A percentile compares a stretch with the other conserved stretches of the same genome.
Evolutionary conservation across 2,329 filamentous ascomycete genomes (phyloP).

Genomic region (Fusarium proliferatum): DNA sequence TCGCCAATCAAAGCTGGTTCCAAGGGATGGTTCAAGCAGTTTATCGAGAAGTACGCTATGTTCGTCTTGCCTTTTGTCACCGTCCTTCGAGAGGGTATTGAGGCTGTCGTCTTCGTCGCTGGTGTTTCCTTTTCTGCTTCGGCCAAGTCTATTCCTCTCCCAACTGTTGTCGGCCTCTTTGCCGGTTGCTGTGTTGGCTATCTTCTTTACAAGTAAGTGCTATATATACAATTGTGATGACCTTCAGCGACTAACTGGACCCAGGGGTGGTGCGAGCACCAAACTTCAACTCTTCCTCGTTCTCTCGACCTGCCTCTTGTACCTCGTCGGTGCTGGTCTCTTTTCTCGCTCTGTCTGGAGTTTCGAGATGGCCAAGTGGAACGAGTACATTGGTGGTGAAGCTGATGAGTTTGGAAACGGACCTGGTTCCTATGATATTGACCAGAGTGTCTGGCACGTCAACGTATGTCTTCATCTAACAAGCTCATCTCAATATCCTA

Average conservation of each 20-base stretch:
- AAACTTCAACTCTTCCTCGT: slow-evolving; percentile 80
- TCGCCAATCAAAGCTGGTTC: slow-evolving; percentile 56
- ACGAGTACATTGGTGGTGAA: slow-evolving; percentile 69
- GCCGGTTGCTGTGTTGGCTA: slow-evolving; percentile 77
- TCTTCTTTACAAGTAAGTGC: slow-evolving; percentile 78
- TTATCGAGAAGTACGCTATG: slow-evolving; percentile 84
- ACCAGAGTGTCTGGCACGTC: slow-evolving; percentile 83
- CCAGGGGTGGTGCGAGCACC: slow-evolving; percentile 56
- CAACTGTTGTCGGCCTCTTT: slow-evolving; percentile 77
- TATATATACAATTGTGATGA: not conserved
- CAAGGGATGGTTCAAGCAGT: slow-evolving; percentile 66
- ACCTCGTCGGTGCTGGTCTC: slow-evolving; percentile 84
- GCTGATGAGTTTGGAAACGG: slow-evolving; percentile 64
- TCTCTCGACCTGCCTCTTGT: slow-evolving; percentile 82
- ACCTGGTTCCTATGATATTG: slow-evolving; percentile 82
- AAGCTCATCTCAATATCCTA: not conserved
- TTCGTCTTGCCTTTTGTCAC: slow-evolving; percentile 89
- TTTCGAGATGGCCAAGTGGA: slow-evolving; percentile 78
- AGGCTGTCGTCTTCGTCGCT: slow-evolving; percentile 87
- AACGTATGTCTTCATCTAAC: slow-evolving; percentile 64
- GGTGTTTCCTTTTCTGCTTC: slow-evolving; percentile 83
- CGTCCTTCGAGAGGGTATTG: slow-evolving; percentile 85
- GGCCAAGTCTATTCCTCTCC: slow-evolving; percentile 79
- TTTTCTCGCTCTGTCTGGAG: slow-evolving; percentile 83
- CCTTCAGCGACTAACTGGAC: not conserved